Evolutionary conservation across 2,329 filamentous ascomycete genomes (phyloP), one percentile per base, ranked within the genome.

Genomic region (Dactylonectria estremocensis): DNA sequence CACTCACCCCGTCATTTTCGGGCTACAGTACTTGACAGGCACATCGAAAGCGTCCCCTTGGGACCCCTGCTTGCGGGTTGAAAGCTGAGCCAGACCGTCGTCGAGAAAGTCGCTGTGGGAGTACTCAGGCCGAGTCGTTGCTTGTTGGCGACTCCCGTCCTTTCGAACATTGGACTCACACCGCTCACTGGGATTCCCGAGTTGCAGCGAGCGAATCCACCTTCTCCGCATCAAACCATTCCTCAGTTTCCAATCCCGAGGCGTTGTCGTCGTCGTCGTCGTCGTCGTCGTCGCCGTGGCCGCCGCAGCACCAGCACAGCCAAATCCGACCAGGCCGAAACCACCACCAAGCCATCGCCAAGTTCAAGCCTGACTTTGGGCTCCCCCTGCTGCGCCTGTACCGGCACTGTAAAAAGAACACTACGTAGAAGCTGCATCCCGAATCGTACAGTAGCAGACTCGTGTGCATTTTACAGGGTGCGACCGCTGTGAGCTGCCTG

Each of bases 281-380:
- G 54, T 52, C 52, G 48, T 45, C 35, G 53, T 55, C 50, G 53
- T 50, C 46, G 48, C 46, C 59, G 46, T 43, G 18, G 59, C 58
- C 61, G 40, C 53, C 53, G 22, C 46, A 50, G 22, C 53, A 20
- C 46, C 22, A 28, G 14, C 16, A n/a, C 22, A 50, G 35, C 61
- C 35, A 64, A 52, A 58, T 50, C 61, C 53, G 50, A 56, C 60
- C 60, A 55, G 50, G 24, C 24, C 55, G n/a, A 49, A 28, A 28
- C 24, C 4, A 28, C 49, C 24, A 54, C 37, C 52, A 54, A 49
- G 24, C 59, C 59, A 61, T 46, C 49, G 45, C 61, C 35, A 48
- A 28, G 35, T 46, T 46, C 28, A 40, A 64, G 61, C 52, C 55
- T 64, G 46, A 50, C 50, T 40, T 57, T 31, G 31, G 49, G n/a